These are phyloP conservation scores for Gracilaria domingensis DNA, from an alignment of 23 red algal species.

Conservation along the genomic window DNA sequence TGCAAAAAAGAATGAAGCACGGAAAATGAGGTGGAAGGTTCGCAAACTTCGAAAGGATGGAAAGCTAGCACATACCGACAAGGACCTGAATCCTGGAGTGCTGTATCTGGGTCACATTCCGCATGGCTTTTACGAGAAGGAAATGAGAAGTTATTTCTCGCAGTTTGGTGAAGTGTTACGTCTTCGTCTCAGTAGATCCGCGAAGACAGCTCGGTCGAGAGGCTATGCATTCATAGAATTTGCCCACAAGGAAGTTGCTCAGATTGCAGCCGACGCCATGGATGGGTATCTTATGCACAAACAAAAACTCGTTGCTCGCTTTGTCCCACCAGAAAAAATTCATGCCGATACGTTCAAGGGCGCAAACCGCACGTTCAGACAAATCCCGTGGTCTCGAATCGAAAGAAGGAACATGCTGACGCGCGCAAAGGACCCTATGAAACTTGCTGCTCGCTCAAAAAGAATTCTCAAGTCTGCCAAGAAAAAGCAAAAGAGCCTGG, in stretches of 20 bases:
- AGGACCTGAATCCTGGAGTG: slow-evolving; percentile 52
- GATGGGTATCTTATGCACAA: slow-evolving; percentile 97
- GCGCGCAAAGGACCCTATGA: slow-evolving; percentile 36
- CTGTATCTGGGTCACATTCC: slow-evolving; percentile 97
- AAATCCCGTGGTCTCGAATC: slow-evolving; percentile 61
- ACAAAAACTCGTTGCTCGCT: slow-evolving; percentile 78
- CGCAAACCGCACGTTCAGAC: slow-evolving; percentile 27
- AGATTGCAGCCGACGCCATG: slow-evolving; percentile 86
- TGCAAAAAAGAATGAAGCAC: slow-evolving; percentile 25
- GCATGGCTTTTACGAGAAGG: slow-evolving; percentile 96
- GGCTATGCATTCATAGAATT: slow-evolving; percentile 98
- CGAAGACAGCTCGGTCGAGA: slow-evolving; percentile 64
- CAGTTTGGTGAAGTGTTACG: slow-evolving; percentile 87
- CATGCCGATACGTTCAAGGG: slow-evolving; percentile 67
- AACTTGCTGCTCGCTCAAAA: slow-evolving; percentile 58
- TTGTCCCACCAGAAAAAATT: slow-evolving; percentile 72
- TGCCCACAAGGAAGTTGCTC: slow-evolving; percentile 71
- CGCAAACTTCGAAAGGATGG: slow-evolving; percentile 37
- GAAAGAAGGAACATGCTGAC: slow-evolving; percentile 40
- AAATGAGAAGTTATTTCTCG: slow-evolving; percentile 88
- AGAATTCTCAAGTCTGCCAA: slow-evolving; percentile 29
- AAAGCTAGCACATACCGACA: slow-evolving; percentile 10
- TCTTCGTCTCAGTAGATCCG: slow-evolving; percentile 82
- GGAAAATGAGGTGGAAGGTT: slow-evolving; percentile 31
- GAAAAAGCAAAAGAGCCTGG: slow-evolving; percentile 18